These are phyloP conservation scores for Santalum album DNA, from an alignment of 164 flowering plant species.

Conservation along the genomic window DNA sequence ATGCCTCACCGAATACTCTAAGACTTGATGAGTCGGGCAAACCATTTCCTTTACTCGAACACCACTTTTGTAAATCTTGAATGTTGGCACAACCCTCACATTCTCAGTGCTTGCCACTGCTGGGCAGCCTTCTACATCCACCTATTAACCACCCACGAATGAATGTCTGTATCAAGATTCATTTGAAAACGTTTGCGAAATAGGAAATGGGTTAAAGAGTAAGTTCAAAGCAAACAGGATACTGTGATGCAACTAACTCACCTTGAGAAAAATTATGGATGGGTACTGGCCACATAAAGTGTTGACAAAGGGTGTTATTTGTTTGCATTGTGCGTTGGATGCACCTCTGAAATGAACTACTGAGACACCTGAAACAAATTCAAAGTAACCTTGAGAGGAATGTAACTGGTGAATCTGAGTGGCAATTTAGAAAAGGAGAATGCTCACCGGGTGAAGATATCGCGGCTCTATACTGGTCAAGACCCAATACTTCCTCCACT, in stretches of 20 bases:
- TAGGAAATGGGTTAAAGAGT: too few relatives aligned
- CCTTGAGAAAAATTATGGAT: slow-evolving; percentile 74
- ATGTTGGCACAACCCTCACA: slow-evolving; percentile 65
- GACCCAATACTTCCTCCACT: slow-evolving; percentile 59
- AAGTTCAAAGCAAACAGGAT: too few relatives aligned
- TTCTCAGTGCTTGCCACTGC: slow-evolving; percentile 53
- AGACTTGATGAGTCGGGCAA: slow-evolving; percentile 56
- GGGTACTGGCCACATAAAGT: slow-evolving; percentile 54
- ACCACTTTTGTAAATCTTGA: slow-evolving; percentile 86
- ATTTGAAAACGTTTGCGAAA: too few relatives aligned
- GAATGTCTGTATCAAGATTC: too few relatives aligned
- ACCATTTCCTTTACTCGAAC: slow-evolving; percentile 72
- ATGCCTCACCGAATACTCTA: slow-evolving; percentile 80
- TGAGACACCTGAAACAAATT: slow-evolving; percentile 41
- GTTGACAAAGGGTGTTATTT: slow-evolving; percentile 55
- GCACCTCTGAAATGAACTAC: slow-evolving; percentile 57
- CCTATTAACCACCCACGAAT: slow-evolving; percentile 33
- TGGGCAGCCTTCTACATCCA: slow-evolving; percentile 56
- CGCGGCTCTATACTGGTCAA: slow-evolving; percentile 64
- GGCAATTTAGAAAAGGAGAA: too few relatives aligned
- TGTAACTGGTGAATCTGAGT: slow-evolving; percentile 2
- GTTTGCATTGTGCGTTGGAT: slow-evolving; percentile 41
- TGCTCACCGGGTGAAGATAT: slow-evolving; percentile 60
- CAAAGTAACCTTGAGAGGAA: background rate
- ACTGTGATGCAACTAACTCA: too few relatives aligned